Evolutionary conservation across 1,139 yeast genomes (phyloP), one percentile per base, ranked within the genome.

Genomic region (Spencermartinsiella ligniputridi): DNA sequence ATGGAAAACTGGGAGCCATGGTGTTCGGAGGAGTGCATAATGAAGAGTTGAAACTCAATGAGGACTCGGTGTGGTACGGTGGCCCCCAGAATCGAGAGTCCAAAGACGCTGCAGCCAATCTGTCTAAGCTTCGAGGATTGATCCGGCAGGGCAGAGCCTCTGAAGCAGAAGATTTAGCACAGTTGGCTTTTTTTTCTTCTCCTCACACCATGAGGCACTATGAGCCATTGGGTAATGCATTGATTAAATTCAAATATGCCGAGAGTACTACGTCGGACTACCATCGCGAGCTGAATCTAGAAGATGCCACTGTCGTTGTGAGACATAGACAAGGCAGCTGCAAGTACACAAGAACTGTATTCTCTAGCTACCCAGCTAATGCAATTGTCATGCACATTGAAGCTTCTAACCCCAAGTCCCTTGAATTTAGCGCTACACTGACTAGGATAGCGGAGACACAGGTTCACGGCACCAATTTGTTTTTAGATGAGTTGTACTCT

Each of bases 1-100:
- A 45, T 34, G 48, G 48, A 24, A 20, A 42, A 18, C 33, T 45
- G 25, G 48, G 48, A n/a, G 48, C 45, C 9, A 38, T 45, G 34
- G 37, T 45, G 15, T 20, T 21, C 8, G 45, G 46, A n/a, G 41
- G 21, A n/a, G 33, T 20, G 3, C 13, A 21, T 11, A 12, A 16
- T 12, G 48, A 45, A 20, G 29, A n/a, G 3, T 37, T 40, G 41
- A 17, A 22, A 17, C 8, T 45, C 9, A 37, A 20, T 6, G 48
- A 45, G 19, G 38, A 38, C 12, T 20, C 48, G 13, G 35, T 45
- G 16, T 45, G 48, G 48, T 45, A 46, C n/a, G 48, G 48, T 5
- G 27, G 44, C n/a, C 27, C 39, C n/a, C 20, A 33, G 38, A 18
- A 35, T 13, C 18, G 39, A 16, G 35, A n/a, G 25, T 37, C 16